phyloP scores from a whole-genome alignment of 176 grass and related monocot genomes.

The Cymbopogon citratus region DNA sequence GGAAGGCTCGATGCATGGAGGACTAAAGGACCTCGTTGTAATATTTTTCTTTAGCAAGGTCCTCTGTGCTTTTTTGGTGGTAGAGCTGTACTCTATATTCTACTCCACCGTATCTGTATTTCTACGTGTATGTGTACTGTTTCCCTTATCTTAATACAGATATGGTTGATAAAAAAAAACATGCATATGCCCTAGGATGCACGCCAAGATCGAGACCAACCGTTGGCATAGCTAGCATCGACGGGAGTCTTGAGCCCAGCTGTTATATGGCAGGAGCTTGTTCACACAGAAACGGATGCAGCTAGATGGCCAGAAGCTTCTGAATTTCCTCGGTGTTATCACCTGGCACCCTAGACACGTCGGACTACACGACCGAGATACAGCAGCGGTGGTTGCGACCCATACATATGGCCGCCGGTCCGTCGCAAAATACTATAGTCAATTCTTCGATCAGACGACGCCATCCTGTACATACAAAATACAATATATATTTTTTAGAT shows the following conservation, averaged over 20 bases:
- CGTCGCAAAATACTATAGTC: neutral
- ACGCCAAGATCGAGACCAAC: neutral
- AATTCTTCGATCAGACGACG: neutral
- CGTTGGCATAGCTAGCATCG: neutral
- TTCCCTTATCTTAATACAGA: too few species aligned
- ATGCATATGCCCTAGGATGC: neutral
- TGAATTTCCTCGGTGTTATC: slow-evolving; percentile 8
- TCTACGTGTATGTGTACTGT: too few species aligned
- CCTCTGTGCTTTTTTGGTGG: too few species aligned
- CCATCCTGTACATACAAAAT: neutral
- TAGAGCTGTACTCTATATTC: too few species aligned
- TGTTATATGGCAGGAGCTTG: neutral
- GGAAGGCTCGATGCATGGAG: too few species aligned
- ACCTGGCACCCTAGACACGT: neutral
- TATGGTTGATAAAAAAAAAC: too few species aligned
- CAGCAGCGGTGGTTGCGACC: neutral
- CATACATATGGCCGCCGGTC: neutral
- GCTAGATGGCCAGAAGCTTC: neutral
- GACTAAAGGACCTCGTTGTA: too few species aligned
- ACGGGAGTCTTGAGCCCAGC: neutral
- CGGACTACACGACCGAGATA: neutral
- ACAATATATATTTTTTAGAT: too few species aligned
- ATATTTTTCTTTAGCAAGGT: too few species aligned
- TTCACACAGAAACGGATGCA: neutral
- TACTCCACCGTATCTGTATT: too few species aligned